Evolutionary conservation across 306 rosid species (phyloP), one percentile per base, ranked within the genome.

Genomic region (Quillaja saponaria): DNA sequence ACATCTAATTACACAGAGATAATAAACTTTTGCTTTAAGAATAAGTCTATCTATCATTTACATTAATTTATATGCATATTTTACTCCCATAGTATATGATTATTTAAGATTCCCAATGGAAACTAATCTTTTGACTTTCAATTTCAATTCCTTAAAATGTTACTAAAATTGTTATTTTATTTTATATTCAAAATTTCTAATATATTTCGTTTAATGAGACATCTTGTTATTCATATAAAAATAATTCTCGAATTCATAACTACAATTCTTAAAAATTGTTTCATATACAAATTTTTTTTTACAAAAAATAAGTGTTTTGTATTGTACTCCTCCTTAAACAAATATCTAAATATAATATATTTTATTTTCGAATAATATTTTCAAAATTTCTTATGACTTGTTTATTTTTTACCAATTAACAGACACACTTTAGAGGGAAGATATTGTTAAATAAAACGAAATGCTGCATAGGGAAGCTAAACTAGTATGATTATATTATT

Each of bases 391-490:
- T n/a, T n/a, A n/a, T n/a, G n/a, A 46, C 17, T 34, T 37, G 71
- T 77, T 70, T 49, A 55, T 40, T 55, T 25, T 66, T 62, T 41
- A 61, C 44, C 33, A 67, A 52, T 38, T 68, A 74, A 64, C 54
- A 71, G 41, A 73, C 47, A 61, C 82, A 39, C 21, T 34, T 49
- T 75, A 38, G 60, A 62, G 59, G 49, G 39, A 74, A 34, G 64
- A 50, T 55, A 57, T 62, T 75, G 60, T 50, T 54, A 71, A 41
- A 16, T 9, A 40, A 41, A 58, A 67, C 34, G 15, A 61, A 35
- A 50, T 60, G 63, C 50, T 65, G 60, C 71, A 67, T 63, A 52
- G 77, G 75, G 81, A 81, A 74, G 57, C 46, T 50, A 59, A 42
- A 74, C n/a, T n/a, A 67, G 53, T 49, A 47, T 38, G 51, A 13